These are phyloP conservation scores for Jatropha curcas DNA, from an alignment of 345 rosid genomes.

Conservation along the genomic window DNA sequence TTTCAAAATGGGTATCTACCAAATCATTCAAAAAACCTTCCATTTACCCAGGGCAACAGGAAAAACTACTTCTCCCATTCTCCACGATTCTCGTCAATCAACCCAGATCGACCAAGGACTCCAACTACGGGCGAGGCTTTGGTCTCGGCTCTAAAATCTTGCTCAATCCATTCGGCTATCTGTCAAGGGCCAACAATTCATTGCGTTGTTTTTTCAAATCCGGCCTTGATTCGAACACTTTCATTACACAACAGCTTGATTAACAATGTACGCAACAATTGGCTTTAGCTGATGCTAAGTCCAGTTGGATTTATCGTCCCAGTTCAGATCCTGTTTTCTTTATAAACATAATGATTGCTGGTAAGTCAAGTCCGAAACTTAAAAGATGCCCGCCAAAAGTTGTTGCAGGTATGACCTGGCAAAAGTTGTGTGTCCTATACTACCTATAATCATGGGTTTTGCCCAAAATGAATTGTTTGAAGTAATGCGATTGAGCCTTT, in stretches of 20 bases:
- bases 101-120: not conserved
- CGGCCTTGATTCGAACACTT: slow-evolving; percentile 61
- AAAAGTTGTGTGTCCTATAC: slow-evolving; percentile 65
- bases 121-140: slow-evolving; percentile 39
- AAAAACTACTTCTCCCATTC: slow-evolving; percentile 7
- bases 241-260: slow-evolving; percentile 65
- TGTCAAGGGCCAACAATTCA: slow-evolving; percentile 57
- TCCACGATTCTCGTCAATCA: not conserved
- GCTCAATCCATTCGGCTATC: slow-evolving; percentile 39
- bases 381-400: slow-evolving; percentile 45
- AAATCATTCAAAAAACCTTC: slow-evolving; percentile 6
- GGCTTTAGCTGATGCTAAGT: slow-evolving; percentile 54
- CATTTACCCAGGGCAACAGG: not conserved
- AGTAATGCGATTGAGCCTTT: slow-evolving; percentile 49
- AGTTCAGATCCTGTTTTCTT: slow-evolving; percentile 50
- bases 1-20: slow-evolving; percentile 46
- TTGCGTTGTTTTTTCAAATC: slow-evolving; percentile 46
- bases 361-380: slow-evolving; percentile 44
- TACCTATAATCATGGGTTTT: slow-evolving; percentile 69
- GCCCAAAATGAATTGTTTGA: slow-evolving; percentile 46
- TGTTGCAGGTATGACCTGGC: slow-evolving; percentile 66
- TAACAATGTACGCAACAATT: slow-evolving; percentile 73
- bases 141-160: slow-evolving; percentile 59
- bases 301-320: slow-evolving; percentile 32
- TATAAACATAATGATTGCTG: slow-evolving; percentile 69